Evolutionary conservation across 495 filamentous ascomycete genomes (phyloP), one percentile per base, ranked within the genome.

Genomic region (Geopyxis carbonaria): DNA sequence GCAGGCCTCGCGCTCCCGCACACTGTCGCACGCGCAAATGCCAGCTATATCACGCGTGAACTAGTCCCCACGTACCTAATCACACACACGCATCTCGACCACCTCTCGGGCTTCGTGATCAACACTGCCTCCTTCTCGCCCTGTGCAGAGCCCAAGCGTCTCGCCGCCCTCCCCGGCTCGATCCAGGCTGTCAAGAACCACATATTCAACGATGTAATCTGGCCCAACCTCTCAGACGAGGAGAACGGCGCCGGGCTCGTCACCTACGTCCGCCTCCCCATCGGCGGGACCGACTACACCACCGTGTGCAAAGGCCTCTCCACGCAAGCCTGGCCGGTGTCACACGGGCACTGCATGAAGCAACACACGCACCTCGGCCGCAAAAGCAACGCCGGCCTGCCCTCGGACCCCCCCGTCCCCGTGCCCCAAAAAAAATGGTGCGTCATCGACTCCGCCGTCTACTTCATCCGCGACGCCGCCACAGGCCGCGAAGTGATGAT

Each of bases 151-250:
- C 30, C 70, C 70, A 97, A 94, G 56, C 66, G 75, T 15, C 61
- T 97, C 7, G 83, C 85, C 4, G 89, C 78, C 5, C 60, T 94
- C 2, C 84, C 86, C 0, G 75, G 71, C 13, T 87, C 85, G 23
- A 82, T 97, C 30, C 64, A 76, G 10, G 85, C 86, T 2, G 73
- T 97, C 55, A 93, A 93, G 53, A 71, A 66, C 7, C 85, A 97
- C 58, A 78, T 97, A 40, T 97, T 95, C 64, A 97, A 97, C 60
- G 85, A 93, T 53, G 59, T 94, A 31, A 91, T 97, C 36, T 97
- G 91, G 91, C 89, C 89, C 0, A 97, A 97, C 47, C 63, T 97
- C 23, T 89, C 84, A 0, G 85, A 95, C 58, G 91, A 97, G 61
- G 85, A 92, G 56, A 83, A 82, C 22, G 89, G 91, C 10, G 83